Evolutionary conservation across 768 basidiomycete species (phyloP), one percentile per base, ranked within the genome.

Genomic region (Chalciporus piperatus): DNA sequence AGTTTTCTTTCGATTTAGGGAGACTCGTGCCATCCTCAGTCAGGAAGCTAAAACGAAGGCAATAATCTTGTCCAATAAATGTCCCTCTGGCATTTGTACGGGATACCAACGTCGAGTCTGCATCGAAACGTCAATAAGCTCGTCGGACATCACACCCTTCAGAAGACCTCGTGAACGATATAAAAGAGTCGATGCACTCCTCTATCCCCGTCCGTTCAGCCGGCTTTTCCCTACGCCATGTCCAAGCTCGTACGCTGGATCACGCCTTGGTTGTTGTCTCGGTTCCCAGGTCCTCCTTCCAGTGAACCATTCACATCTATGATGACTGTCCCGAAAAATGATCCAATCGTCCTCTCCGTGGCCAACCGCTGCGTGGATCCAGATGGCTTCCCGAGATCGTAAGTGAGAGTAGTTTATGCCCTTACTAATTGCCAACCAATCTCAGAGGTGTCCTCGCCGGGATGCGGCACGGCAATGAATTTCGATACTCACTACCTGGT

Each of bases 371-470:
- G 55, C 23, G 39, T 57, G 13, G 46, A 45, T 19, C 56, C 55
- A 7, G 56, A 57, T 39, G 55, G 56, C 33, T 51, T 56, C 38
- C 43, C 56, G 14, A 44, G 56, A 45, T 20, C 44, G 56, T 57
- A 45, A 10, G 56, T 27, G 9, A 9, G 27, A 27, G 27, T 27
- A 7, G 6, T 27, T 27, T 27, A 27, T 27, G 27, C 27, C 9
- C 27, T 27, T 27, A 1, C 27, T 7, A 4, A 27, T 27, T 27
- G 6, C 6, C 9, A 27, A 27, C 27, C 6, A 27, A 6, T 27
- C 27, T 46, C 28, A 60, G 63, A 3, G 71, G 68, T 7, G 68
- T 73, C 10, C 60, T 75, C 28, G 70, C 70, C 12, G 75, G 71
- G 40, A 73, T 28, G 27, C 42, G 25, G 5, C 43, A 43, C 6